Evolutionary conservation across 2,329 filamentous ascomycete species (phyloP).

Genomic region (Fusarium caatingaense): DNA sequence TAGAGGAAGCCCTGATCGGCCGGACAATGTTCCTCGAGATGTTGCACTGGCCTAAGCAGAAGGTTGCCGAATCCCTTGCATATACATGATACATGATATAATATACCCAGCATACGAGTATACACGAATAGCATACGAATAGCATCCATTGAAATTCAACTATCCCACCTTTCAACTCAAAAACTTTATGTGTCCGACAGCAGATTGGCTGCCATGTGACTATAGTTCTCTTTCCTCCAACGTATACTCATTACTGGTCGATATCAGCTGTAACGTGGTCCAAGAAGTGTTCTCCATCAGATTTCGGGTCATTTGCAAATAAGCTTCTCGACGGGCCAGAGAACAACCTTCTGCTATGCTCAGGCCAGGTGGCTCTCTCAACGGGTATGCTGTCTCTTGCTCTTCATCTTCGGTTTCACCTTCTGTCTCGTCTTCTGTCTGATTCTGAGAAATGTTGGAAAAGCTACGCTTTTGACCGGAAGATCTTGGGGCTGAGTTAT

Average conservation of each 20-base stretch:
- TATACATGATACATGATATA: constrained; percentile 1
- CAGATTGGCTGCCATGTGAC: background rate
- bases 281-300: constrained; percentile 44
- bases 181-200: background rate
- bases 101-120: background rate
- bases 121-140: background rate
- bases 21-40: constrained; percentile 35
- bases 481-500: background rate
- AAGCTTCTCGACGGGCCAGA: constrained; percentile 48
- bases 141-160: background rate
- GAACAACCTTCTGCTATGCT: constrained; percentile 38
- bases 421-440: background rate
- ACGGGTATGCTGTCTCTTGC: constrained; percentile 11
- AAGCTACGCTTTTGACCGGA: constrained; percentile 38
- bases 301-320: constrained; percentile 49
- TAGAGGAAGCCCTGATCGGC: constrained; percentile 34
- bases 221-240: constrained; percentile 50
- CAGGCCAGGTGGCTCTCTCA: constrained; percentile 28
- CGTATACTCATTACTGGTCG: constrained; percentile 51
- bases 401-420: background rate
- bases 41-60: constrained; percentile 43
- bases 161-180: background rate
- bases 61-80: constrained; percentile 22
- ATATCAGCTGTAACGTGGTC: constrained; percentile 50
- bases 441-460: constrained; percentile 14